These are phyloP conservation scores for Volvariella volvacea DNA, from an alignment of 1,284 basidiomycete species.

Conservation along the genomic window DNA sequence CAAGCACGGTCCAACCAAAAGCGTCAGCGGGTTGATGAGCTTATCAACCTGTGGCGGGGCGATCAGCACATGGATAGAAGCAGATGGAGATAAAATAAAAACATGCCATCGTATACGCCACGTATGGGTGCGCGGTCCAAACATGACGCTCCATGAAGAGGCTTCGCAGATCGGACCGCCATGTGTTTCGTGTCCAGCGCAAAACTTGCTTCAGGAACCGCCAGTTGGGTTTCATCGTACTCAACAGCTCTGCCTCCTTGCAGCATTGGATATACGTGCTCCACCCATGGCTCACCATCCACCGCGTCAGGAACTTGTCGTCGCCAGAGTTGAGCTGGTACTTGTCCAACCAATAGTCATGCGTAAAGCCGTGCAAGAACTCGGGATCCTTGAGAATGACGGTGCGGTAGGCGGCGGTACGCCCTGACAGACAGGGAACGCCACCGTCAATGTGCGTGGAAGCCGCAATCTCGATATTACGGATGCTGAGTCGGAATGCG, in stretches of 20 bases:
- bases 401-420: slow-evolving; percentile 88
- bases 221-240: slow-evolving; percentile 96
- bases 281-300: slow-evolving; percentile 95
- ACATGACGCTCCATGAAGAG: slow-evolving; percentile 84
- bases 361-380: slow-evolving; percentile 87
- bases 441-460: slow-evolving; percentile 91
- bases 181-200: slow-evolving; percentile 90
- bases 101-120: slow-evolving; percentile 83
- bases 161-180: slow-evolving; percentile 83
- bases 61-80: slow-evolving; percentile 3
- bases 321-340: slow-evolving; percentile 91
- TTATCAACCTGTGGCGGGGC: slow-evolving; percentile 64
- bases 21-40: slow-evolving; percentile 84
- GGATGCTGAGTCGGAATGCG: slow-evolving; percentile 85
- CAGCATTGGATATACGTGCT: slow-evolving; percentile 89
- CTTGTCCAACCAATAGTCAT: slow-evolving; percentile 88
- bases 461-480: slow-evolving; percentile 87
- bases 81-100: slow-evolving; percentile 3
- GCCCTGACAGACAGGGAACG: slow-evolving; percentile 84
- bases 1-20: slow-evolving; percentile 76
- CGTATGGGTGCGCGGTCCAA: slow-evolving; percentile 87
- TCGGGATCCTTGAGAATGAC: slow-evolving; percentile 92
- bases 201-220: slow-evolving; percentile 89
- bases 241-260: slow-evolving; percentile 83
- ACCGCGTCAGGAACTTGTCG: slow-evolving; percentile 92